Conservation (phyloP, 768 basidiomycete species). For the Amanita brunnescens region DNA sequence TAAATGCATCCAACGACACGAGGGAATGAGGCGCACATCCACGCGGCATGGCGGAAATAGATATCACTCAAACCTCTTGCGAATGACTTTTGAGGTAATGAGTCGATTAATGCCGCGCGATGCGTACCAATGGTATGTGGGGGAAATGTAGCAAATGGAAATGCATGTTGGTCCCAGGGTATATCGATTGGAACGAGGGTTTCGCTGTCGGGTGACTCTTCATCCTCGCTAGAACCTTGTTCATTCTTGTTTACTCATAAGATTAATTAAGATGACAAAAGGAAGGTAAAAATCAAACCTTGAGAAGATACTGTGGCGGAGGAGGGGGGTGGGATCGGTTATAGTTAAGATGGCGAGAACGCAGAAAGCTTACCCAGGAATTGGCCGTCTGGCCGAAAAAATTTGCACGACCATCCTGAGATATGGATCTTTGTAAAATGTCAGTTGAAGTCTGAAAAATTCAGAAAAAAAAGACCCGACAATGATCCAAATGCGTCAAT, state of each 20-base stretch:
- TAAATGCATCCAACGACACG: neutral
- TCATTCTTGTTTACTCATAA: slow-evolving; percentile 38
- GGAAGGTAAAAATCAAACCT: slow-evolving; percentile 31
- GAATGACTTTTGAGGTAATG: slow-evolving; percentile 33
- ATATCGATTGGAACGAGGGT: slow-evolving; percentile 40
- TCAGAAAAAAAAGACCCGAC: slow-evolving; percentile 30
- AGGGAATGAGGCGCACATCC: slow-evolving; percentile 44
- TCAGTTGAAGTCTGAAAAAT: slow-evolving; percentile 3
- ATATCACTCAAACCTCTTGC: slow-evolving; percentile 36
- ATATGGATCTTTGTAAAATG: slow-evolving; percentile 41
- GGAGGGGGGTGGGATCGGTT: slow-evolving; percentile 10
- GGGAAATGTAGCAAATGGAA: slow-evolving; percentile 44
- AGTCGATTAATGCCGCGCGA: slow-evolving; percentile 33
- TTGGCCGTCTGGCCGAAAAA: slow-evolving; percentile 63
- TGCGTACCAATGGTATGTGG: slow-evolving; percentile 35
- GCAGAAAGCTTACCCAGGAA: slow-evolving; percentile 46
- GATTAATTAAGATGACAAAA: slow-evolving; percentile 1
- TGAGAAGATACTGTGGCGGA: slow-evolving; percentile 47
- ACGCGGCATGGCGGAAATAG: slow-evolving; percentile 62
- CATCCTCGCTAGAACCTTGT: slow-evolving; percentile 48
- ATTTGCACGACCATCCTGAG: slow-evolving; percentile 50
- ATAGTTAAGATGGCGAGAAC: slow-evolving; percentile 8
- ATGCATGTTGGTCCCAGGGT: slow-evolving; percentile 52
- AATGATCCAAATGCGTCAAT: slow-evolving; percentile 60
- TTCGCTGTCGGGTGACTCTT: slow-evolving; percentile 26